Percentiles rank a stretch among this genome's conserved stretches.
These are phyloP conservation scores for Candida neerlandica DNA, from an alignment of 1,139 yeast species.

Conservation along the genomic window DNA sequence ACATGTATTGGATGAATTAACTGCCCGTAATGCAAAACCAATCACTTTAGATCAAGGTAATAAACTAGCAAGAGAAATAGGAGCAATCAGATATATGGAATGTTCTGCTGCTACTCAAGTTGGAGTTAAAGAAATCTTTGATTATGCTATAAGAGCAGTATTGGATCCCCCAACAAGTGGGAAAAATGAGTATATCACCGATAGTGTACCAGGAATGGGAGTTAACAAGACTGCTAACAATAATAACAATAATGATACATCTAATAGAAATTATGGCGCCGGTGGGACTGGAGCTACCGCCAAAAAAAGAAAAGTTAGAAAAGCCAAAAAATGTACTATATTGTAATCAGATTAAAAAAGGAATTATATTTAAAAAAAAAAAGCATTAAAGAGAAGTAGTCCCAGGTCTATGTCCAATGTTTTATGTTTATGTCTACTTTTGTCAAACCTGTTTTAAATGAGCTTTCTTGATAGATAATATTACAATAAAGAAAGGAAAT, in stretches of 20 bases:
- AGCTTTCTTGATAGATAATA: too few relatives aligned
- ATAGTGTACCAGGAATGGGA: conserved; percentile 7
- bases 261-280: conserved; percentile 3
- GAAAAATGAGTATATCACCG: conserved; percentile 11
- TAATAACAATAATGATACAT: not conserved
- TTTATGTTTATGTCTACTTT: too few relatives aligned
- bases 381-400: too few relatives aligned
- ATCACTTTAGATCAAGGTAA: conserved; percentile 64
- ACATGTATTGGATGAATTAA: conserved; percentile 71
- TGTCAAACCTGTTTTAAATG: too few relatives aligned
- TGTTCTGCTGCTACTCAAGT: conserved; percentile 93
- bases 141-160: conserved; percentile 74
- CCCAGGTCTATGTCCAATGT: too few relatives aligned
- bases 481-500: too few relatives aligned
- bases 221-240: not conserved
- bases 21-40: conserved; percentile 64
- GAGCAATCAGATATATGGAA: conserved; percentile 77
- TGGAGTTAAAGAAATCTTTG: conserved; percentile 83
- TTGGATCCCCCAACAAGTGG: conserved; percentile 52
- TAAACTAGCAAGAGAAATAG: conserved; percentile 68
- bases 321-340: conserved; percentile 51
- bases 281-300: conserved; percentile 4
- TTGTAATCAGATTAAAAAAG: conserved; percentile 31
- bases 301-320: conserved; percentile 40
- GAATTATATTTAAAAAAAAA: too few relatives aligned